These are phyloP conservation scores for Fraxinus sp. DNA, from an alignment of 305 asterid species.

Conservation along the genomic window DNA sequence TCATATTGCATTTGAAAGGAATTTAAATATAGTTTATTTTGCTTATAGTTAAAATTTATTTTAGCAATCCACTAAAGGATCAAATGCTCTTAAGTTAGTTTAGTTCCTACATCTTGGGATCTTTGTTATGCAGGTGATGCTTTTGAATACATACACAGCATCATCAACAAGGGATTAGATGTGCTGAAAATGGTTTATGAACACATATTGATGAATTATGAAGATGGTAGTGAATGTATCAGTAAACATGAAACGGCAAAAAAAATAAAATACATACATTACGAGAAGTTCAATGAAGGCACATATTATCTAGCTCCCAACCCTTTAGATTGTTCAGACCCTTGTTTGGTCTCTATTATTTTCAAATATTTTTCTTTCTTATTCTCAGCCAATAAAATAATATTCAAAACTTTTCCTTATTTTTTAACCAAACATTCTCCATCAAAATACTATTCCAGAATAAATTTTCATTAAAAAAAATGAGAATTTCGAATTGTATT, in stretches of 20 bases:
- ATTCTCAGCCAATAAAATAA: not conserved
- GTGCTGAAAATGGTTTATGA: not conserved
- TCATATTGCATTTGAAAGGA: not conserved
- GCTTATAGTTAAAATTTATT: not conserved
- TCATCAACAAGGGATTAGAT: not conserved
- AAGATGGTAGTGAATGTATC: not conserved
- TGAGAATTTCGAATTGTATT: not conserved
- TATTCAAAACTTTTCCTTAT: too few relatives aligned
- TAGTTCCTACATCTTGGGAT: not conserved
- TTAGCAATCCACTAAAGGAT: not conserved
- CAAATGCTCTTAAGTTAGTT: not conserved
- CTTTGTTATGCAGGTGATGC: not conserved
- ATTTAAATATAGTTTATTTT: not conserved
- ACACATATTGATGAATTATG: not conserved
- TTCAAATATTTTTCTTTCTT: not conserved
- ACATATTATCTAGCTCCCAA: not conserved
- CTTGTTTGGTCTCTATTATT: not conserved
- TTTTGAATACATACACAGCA: not conserved
- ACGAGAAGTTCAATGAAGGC: not conserved
- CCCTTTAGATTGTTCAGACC: not conserved
- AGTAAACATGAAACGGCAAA: not conserved
- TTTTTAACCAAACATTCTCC: not conserved
- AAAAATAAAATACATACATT: not conserved
- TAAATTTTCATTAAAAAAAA: too few relatives aligned
- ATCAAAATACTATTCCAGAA: not conserved